Base-by-base conservation (phyloP, 2,329 filamentous ascomycete genomes). In the Hypoxylon sp. region DNA sequence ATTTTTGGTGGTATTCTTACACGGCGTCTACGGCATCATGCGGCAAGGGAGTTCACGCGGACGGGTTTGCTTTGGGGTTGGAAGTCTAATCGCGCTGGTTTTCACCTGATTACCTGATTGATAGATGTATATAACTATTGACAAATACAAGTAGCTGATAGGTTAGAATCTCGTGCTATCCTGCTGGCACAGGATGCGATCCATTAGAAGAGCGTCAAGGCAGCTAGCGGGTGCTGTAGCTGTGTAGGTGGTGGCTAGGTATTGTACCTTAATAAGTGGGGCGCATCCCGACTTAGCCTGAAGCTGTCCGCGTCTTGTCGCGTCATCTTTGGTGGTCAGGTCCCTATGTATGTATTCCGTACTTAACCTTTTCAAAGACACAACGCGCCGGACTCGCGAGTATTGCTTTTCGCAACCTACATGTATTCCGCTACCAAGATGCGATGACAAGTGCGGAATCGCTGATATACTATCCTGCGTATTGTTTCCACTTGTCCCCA, bases 401-500 rank as follows among this genome's bases (percentile, higher is more conserved):
- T 33, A 50, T 69, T 64, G 63, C 65, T 69, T 66, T 56, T 57
- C 20, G 32, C 52, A 71, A 57, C 64, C 50, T 18, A n/a, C n/a
- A n/a, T n/a, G n/a, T n/a, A 20, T 44, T 32, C 26, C 5, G 52
- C 42, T 65, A 67, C 59, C 74, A 67, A 74, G 67, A 76, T 76
- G 74, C 72, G 60, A 88, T 88, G 85, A 84, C 78, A 74, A 78
- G 78, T 73, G 71, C 61, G 61, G 69, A 69, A 57, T 14, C 72
- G 26, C 64, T 70, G 45, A 65, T 65, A 11, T 75, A 72, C 70
- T 91, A 90, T 71, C 87, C 86, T 7, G 83, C 85, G 61, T 89
- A 89, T 76, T 89, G 88, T 75, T 89, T 90, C 74, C 79, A 84
- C 64, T 80, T 89, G 28, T 87, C 88, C 14, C 87, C 86, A 3